Evolutionary conservation across 495 filamentous ascomycete genomes (phyloP).

Genomic region (Tetracladium marchalianum): DNA sequence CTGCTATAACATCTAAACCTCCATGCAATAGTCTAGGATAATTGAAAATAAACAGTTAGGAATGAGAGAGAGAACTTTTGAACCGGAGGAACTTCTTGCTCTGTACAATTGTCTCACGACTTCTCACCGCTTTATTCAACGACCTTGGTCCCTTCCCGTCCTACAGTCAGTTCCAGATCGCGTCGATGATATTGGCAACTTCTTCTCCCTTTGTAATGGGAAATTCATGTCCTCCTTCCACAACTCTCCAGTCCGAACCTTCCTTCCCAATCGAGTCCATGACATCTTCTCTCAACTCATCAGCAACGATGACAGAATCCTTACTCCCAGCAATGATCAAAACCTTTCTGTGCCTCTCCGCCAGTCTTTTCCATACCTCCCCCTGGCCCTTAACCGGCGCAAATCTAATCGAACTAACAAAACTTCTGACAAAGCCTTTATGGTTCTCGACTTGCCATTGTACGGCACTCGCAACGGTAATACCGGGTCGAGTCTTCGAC

Average conservation of each 20-base stretch:
- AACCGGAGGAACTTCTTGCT: no score
- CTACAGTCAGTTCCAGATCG: no score
- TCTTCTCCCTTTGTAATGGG: constrained; percentile 32
- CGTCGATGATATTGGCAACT: constrained; percentile 13
- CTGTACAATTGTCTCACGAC: no score
- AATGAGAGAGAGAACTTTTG: no score
- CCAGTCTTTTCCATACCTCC: constrained; percentile 36
- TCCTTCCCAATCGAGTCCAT: constrained; percentile 28
- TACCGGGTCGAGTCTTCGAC: constrained; percentile 24
- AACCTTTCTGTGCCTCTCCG: constrained; percentile 30
- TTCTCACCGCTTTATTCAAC: no score
- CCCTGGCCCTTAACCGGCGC: constrained; percentile 46
- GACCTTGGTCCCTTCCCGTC: no score
- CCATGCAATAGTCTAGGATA: no score
- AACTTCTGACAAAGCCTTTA: constrained; percentile 43
- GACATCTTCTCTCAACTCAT: constrained; percentile 36
- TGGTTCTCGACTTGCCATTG: constrained; percentile 48
- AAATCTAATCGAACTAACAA: constrained; percentile 42
- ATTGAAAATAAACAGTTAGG: no score
- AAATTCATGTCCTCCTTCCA: constrained; percentile 42
- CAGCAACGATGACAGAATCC: constrained; percentile 39
- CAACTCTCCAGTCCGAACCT: constrained; percentile 29
- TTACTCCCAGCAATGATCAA: constrained; percentile 35
- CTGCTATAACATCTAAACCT: no score
- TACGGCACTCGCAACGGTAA: constrained; percentile 35